Conservation (phyloP, 495 filamentous ascomycete genomes). For the Neurospora sp. region DNA sequence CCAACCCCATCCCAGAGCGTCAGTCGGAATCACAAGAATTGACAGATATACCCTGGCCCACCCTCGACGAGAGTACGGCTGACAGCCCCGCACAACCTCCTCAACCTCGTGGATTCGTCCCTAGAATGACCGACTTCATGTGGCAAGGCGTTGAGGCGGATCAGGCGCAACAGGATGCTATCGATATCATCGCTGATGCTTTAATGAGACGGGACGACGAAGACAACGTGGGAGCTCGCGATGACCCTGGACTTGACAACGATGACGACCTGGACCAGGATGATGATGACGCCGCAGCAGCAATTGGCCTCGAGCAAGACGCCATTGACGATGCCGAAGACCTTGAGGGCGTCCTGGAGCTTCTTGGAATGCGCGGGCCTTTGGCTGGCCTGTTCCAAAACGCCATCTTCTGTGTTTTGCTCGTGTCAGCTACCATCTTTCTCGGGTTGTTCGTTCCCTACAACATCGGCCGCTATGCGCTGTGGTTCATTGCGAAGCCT, state of each 20-base stretch:
- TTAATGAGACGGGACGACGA: conserved; percentile 13
- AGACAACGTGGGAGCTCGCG: conserved; percentile 25
- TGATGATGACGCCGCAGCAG: conserved; percentile 29
- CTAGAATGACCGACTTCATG: conserved; percentile 39
- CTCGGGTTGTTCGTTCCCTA: conserved; percentile 86
- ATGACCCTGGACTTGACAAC: conserved; percentile 14
- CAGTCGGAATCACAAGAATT: background rate
- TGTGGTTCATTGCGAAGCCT: conserved; percentile 73
- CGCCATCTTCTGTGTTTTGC: conserved; percentile 80
- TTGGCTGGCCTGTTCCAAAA: conserved; percentile 86
- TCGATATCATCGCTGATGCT: conserved; percentile 17
- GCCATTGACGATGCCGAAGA: conserved; percentile 81
- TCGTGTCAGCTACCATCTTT: conserved; percentile 78
- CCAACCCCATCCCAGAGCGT: background rate
- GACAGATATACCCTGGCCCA: background rate
- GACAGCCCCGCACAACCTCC: background rate
- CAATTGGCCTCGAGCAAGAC: conserved; percentile 35
- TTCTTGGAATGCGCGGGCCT: conserved; percentile 93
- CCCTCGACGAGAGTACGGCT: background rate
- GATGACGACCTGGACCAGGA: conserved; percentile 31
- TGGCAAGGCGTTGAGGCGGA: conserved; percentile 27
- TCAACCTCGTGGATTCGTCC: conserved; percentile 24
- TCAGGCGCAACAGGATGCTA: conserved; percentile 25
- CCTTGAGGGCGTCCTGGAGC: conserved; percentile 92
- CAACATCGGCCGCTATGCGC: conserved; percentile 71